Evolutionary conservation across 164 flowering plant species (phyloP), one percentile per base, ranked within the genome.

Genomic region (Tetracentron sinense): DNA sequence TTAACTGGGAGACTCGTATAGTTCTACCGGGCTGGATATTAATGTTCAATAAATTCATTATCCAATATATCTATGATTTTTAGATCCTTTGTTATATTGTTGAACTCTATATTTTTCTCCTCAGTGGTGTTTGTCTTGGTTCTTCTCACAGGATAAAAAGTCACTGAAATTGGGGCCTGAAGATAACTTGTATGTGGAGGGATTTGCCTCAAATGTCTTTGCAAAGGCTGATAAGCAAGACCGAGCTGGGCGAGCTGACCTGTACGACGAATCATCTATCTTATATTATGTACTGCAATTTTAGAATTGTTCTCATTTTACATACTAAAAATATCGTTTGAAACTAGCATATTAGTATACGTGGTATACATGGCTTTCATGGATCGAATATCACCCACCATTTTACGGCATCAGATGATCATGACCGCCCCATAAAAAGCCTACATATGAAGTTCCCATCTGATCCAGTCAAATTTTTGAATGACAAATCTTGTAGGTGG

Each of bases 151-250:
- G 99, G 99, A 95, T 72, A 91, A 88, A 74, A 95, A 88, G 81
- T 78, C 96, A 23, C 7, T 92, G 66, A 77, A 75, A 33, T 75
- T 95, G 77, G 90, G 87, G 28, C 85, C 96, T 68, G 97, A 95
- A 54, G 97, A 95, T 69, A 75, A 74, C 67, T 65, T 95, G 68
- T 77, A 92, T 68, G 59, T 95, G 57, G 99, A 95, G 67, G 99
- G 99, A 22, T 95, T 91, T 88, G 97, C 96, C 30, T 82, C 75
- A 48, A 92, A 81, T 76, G 94, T 95, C 10, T 95, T 95, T 75
- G 83, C 79, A 10, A 92, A 83, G 75, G 99, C 96, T 60, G 99
- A 95, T 74, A 95, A 95, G 76, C 96, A 91, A 73, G 99, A 92
- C 77, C 85, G 96, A 27, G 94, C 96, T 54, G 99, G 97, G 38